These are phyloP conservation scores for Prunus fruticosa DNA, from an alignment of 306 rosid species.

Conservation along the genomic window DNA sequence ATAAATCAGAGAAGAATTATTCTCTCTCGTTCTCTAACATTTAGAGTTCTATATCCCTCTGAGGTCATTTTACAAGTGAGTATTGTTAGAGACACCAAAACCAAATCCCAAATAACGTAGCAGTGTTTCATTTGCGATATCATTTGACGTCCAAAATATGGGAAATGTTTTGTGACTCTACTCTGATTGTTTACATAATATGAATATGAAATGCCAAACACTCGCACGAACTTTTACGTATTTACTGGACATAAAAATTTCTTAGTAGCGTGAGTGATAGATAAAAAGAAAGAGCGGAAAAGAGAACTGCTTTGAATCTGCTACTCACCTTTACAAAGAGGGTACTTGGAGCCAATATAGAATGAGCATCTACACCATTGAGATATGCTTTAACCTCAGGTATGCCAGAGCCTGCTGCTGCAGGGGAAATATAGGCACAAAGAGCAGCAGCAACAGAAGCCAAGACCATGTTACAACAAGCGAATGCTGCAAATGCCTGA, in stretches of 20 bases:
- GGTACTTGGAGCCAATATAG: conserved; percentile 74
- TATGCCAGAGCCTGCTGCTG: conserved; percentile 88
- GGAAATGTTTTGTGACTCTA: background rate
- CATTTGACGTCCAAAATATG: background rate
- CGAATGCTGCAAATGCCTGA: conserved; percentile 54
- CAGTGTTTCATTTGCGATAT: background rate
- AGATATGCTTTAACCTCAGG: conserved; percentile 94
- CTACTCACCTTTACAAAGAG: conserved; percentile 73
- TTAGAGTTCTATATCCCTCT: too few relatives aligned
- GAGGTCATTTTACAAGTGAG: background rate
- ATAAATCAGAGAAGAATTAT: too few relatives aligned
- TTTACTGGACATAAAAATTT: background rate
- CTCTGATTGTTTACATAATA: background rate
- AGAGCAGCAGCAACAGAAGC: conserved; percentile 58
- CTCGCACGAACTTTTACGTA: background rate
- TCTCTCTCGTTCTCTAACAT: too few relatives aligned
- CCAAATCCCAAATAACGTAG: background rate
- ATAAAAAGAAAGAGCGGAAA: background rate
- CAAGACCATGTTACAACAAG: conserved; percentile 48
- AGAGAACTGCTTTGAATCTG: background rate
- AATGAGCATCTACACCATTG: conserved; percentile 70
- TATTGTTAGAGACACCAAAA: background rate
- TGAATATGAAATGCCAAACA: background rate
- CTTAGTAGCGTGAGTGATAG: background rate
- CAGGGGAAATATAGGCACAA: conserved; percentile 72